A percentile compares a stretch with the other conserved stretches of the same genome.
These are phyloP conservation scores for Claviceps fusiformis DNA, from an alignment of 2,329 filamentous ascomycete genomes.

Conservation along the genomic window DNA sequence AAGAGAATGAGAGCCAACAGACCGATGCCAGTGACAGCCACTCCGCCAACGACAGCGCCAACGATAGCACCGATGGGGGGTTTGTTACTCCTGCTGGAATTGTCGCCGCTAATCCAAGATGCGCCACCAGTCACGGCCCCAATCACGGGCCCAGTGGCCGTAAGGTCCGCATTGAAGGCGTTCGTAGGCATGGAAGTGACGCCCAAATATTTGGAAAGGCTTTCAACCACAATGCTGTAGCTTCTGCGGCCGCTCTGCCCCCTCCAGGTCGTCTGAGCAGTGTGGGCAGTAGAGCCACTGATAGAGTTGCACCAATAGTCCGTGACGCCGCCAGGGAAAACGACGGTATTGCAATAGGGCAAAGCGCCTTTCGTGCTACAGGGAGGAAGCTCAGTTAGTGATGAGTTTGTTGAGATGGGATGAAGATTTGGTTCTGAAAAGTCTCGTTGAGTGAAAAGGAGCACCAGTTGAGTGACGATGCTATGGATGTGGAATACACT, in stretches of 20 bases:
- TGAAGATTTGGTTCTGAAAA: too few relatives aligned
- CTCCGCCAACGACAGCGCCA: constrained; percentile 24
- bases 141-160: neutral
- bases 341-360: constrained; percentile 32
- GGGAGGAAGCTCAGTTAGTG: neutral
- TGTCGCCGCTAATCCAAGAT: constrained; percentile 1
- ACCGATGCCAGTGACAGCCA: constrained; percentile 20
- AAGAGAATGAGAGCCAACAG: constrained; percentile 18
- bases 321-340: constrained; percentile 25
- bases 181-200: neutral
- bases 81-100: constrained; percentile 3
- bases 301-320: constrained; percentile 31
- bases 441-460: too few relatives aligned
- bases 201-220: neutral
- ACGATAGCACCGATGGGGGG: constrained; percentile 23
- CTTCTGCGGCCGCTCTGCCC: constrained; percentile 18
- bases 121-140: neutral
- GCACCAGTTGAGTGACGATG: neutral
- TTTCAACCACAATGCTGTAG: neutral
- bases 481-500: neutral
- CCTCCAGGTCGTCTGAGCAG: constrained; percentile 26
- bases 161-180: neutral
- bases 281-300: constrained; percentile 19
- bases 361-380: constrained; percentile 20
- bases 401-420: neutral